Percentiles rank a stretch among this genome's conserved stretches.
Conservation (phyloP, 352 stramenopile genomes). For the Pythium dissimile region DNA sequence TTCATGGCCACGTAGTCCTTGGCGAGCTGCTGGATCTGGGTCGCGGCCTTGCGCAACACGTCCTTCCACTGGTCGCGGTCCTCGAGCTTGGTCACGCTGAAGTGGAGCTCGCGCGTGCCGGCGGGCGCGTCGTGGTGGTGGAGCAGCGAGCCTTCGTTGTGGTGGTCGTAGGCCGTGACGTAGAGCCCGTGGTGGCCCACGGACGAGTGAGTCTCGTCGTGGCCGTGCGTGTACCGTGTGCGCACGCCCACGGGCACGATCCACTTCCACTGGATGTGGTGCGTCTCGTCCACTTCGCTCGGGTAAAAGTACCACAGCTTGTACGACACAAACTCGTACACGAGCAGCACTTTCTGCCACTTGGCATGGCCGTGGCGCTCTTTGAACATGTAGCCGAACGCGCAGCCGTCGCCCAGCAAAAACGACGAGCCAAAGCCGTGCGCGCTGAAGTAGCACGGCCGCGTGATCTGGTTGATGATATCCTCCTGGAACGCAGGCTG, state of each 20-base stretch:
- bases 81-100: slow-evolving; percentile 83
- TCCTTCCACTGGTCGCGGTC: slow-evolving; percentile 81
- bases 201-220: slow-evolving; percentile 80
- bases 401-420: slow-evolving; percentile 74
- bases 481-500: slow-evolving; percentile 82
- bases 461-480: slow-evolving; percentile 86
- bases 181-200: slow-evolving; percentile 83
- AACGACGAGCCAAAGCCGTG: slow-evolving; percentile 87
- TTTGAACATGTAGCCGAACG: slow-evolving; percentile 85
- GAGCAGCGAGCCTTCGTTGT: slow-evolving; percentile 28
- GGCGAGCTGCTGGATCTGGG: slow-evolving; percentile 62
- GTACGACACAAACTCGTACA: slow-evolving; percentile 85
- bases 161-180: slow-evolving; percentile 77
- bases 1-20: slow-evolving; percentile 61
- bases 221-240: slow-evolving; percentile 76
- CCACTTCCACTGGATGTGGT: slow-evolving; percentile 87
- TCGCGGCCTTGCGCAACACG: slow-evolving; percentile 52
- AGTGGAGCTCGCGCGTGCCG: slow-evolving; percentile 71
- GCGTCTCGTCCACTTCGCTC: slow-evolving; percentile 75
- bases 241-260: slow-evolving; percentile 75
- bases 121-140: slow-evolving; percentile 39
- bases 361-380: slow-evolving; percentile 49
- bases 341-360: slow-evolving; percentile 83
- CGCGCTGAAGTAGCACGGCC: slow-evolving; percentile 76
- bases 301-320: slow-evolving; percentile 90